A percentile compares a stretch with the other conserved stretches of the same genome.
phyloP scores from a whole-genome alignment of 306 rosid species.

The Abrus pulchellus region DNA sequence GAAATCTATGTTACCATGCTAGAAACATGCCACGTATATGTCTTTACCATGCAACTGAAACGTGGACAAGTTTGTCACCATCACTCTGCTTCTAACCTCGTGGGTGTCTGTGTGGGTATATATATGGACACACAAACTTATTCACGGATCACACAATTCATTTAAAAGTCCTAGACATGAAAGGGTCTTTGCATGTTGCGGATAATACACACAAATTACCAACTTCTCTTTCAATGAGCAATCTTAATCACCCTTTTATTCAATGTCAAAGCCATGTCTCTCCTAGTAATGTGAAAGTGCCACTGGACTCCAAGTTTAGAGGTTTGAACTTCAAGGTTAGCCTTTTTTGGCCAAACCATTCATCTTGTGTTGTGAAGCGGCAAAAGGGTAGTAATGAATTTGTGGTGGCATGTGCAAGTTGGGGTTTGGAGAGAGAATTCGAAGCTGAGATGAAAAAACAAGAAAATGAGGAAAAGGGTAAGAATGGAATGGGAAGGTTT shows the following conservation, averaged over 20 bases:
- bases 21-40: constrained; percentile 21
- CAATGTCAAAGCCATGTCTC: background rate
- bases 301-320: background rate
- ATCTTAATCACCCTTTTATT: background rate
- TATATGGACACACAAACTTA: background rate
- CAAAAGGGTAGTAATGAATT: constrained; percentile 2
- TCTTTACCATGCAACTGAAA: background rate
- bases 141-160: background rate
- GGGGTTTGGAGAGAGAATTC: constrained; percentile 54
- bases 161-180: constrained; percentile 43
- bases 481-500: constrained; percentile 43
- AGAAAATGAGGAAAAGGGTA: constrained; percentile 48
- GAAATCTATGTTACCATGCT: constrained; percentile 1
- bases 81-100: constrained; percentile 5
- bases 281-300: background rate
- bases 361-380: constrained; percentile 5
- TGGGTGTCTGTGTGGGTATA: background rate
- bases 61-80: background rate
- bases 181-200: constrained; percentile 25
- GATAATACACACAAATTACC: background rate
- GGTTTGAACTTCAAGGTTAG: background rate
- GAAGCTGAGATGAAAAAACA: constrained; percentile 56
- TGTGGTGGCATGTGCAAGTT: constrained; percentile 51
- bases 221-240: background rate
- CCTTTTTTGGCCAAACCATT: constrained; percentile 15